Conservation (phyloP, 2,329 filamentous ascomycete genomes). For the Fusarium sp. region DNA sequence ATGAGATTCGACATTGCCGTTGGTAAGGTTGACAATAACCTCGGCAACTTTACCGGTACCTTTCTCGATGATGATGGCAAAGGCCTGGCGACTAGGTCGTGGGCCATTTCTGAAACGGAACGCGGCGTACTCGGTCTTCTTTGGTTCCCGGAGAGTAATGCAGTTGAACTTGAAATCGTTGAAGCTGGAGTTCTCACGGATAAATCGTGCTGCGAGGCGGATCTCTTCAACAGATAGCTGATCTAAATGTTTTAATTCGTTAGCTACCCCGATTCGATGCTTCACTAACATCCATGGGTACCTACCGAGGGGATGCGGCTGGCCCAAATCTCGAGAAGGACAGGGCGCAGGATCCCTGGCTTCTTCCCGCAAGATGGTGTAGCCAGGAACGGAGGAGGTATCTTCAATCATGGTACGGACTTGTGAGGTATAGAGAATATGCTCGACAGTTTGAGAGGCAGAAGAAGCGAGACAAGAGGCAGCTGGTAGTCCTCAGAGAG, state of each 20-base stretch:
- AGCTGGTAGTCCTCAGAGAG: no score
- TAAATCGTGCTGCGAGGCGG: slow-evolving; percentile 60
- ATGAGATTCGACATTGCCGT: slow-evolving; percentile 54
- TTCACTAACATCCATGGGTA: not conserved
- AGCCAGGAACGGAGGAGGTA: slow-evolving; percentile 57
- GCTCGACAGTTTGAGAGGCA: not conserved
- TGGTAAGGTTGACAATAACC: slow-evolving; percentile 62
- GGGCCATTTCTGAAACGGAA: slow-evolving; percentile 64
- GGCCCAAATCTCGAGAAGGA: slow-evolving; percentile 42
- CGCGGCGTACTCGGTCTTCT: slow-evolving; percentile 72
- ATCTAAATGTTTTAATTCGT: slow-evolving; percentile 47
- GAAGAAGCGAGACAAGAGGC: no score
- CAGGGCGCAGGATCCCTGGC: slow-evolving; percentile 52
- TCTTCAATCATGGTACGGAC: slow-evolving; percentile 57
- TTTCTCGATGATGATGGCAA: slow-evolving; percentile 60
- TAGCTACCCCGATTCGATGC: not conserved
- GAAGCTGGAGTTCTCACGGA: slow-evolving; percentile 54
- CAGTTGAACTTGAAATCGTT: slow-evolving; percentile 65
- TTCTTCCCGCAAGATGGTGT: slow-evolving; percentile 59
- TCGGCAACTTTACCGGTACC: slow-evolving; percentile 57
- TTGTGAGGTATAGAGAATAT: slow-evolving; percentile 40
- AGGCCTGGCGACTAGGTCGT: slow-evolving; percentile 62
- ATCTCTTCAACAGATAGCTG: slow-evolving; percentile 68
- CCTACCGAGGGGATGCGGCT: slow-evolving; percentile 53
- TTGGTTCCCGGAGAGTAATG: slow-evolving; percentile 74